Conservation (phyloP, 1,284 basidiomycete genomes). For the Agaricales sp. region DNA sequence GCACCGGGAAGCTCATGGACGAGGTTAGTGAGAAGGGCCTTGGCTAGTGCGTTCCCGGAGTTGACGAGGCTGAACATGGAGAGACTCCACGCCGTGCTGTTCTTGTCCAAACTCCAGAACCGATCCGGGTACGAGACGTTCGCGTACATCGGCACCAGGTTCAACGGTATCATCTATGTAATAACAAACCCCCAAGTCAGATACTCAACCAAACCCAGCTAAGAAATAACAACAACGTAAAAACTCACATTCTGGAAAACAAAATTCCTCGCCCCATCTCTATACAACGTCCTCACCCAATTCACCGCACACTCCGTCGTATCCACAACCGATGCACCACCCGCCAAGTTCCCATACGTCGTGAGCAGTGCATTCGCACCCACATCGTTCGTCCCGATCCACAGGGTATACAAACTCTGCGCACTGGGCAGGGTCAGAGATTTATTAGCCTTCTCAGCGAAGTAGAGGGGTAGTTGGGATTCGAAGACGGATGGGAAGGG, state of each 20-base stretch:
- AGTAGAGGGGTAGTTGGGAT: constrained; percentile 28
- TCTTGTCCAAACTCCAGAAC: constrained; percentile 33
- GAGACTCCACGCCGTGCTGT: constrained; percentile 39
- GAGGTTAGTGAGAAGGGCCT: constrained; percentile 29
- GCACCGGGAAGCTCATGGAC: constrained; percentile 22
- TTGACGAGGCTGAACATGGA: constrained; percentile 33
- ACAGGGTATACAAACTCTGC: constrained; percentile 33
- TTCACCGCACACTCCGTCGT: constrained; percentile 31
- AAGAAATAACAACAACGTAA: too few species aligned
- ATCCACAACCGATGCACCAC: constrained; percentile 26
- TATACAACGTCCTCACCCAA: constrained; percentile 31
- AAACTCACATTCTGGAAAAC: constrained; percentile 33
- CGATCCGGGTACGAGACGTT: constrained; percentile 27
- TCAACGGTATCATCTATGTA: constrained; percentile 36
- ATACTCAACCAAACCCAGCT: not conserved
- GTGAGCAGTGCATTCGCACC: constrained; percentile 29
- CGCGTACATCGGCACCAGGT: constrained; percentile 31
- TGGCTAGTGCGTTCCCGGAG: constrained; percentile 30
- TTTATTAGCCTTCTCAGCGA: constrained; percentile 19
- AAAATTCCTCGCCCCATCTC: constrained; percentile 32
- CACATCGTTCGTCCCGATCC: constrained; percentile 38
- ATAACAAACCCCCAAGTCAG: not conserved
- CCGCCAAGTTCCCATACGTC: constrained; percentile 17
- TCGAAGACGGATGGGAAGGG: constrained; percentile 32
- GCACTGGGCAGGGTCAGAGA: constrained; percentile 18